Evolutionary conservation across 345 rosid genomes (phyloP).

Genomic region (Linum usitatissimum): DNA sequence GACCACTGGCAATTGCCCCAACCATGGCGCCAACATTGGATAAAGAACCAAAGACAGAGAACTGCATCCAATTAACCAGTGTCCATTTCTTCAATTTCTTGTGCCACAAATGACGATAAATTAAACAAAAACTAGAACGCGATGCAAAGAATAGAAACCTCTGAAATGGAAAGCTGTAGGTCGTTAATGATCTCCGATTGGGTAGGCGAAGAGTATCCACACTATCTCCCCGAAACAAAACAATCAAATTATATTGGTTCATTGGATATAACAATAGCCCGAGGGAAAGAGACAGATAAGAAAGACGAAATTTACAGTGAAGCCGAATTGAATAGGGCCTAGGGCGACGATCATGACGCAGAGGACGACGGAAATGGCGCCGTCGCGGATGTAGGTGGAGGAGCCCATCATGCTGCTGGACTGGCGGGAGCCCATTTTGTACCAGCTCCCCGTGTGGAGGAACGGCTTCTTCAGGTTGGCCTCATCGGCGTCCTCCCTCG

Average conservation of each 20-base stretch:
- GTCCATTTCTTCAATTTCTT: background rate
- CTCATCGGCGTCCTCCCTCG: conserved; percentile 4
- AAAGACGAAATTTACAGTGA: background rate
- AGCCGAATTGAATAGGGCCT: conserved; percentile 11
- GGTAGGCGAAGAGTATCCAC: conserved; percentile 8
- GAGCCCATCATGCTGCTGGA: conserved; percentile 2
- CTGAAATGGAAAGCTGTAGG: conserved; percentile 5
- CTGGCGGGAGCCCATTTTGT: conserved; percentile 3
- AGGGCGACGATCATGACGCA: conserved; percentile 13
- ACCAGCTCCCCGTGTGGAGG: conserved; percentile 12
- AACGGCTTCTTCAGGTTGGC: conserved; percentile 10
- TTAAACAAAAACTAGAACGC: background rate
- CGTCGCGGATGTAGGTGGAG: conserved; percentile 3
- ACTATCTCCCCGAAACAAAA: background rate
- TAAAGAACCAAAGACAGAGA: conserved; percentile 7
- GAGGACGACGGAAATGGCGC: conserved; percentile 11
- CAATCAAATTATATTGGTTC: background rate
- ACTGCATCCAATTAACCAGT: conserved; percentile 3
- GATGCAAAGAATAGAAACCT: background rate
- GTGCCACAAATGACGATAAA: background rate
- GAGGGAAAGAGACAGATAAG: background rate
- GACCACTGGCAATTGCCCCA: conserved; percentile 9
- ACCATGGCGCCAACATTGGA: conserved; percentile 9
- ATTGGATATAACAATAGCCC: background rate
- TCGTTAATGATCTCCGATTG: conserved; percentile 8